These are phyloP conservation scores for Ganoderma resinaceum DNA, from an alignment of 1,284 basidiomycete species.

Conservation along the genomic window DNA sequence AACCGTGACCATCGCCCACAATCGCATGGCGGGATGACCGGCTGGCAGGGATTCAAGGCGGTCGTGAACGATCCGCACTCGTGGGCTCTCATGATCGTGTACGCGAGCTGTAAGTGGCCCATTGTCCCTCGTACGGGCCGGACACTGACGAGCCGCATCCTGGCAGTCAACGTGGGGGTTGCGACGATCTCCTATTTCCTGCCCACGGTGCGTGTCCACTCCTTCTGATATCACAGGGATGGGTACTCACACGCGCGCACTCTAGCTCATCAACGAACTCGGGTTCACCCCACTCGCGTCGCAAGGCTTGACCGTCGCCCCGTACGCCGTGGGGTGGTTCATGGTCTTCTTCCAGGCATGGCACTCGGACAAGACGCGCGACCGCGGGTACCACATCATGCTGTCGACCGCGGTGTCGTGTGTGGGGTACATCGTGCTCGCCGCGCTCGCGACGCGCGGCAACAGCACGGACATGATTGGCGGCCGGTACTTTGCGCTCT, in stretches of 20 bases:
- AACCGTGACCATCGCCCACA: constrained; percentile 61
- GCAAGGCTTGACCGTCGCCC: constrained; percentile 62
- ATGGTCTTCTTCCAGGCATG: constrained; percentile 59
- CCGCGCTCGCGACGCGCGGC: constrained; percentile 55
- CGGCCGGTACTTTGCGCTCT: constrained; percentile 62
- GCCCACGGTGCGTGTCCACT: constrained; percentile 53
- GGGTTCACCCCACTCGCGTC: constrained; percentile 62
- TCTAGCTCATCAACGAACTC: constrained; percentile 57
- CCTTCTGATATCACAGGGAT: background rate
- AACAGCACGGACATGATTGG: constrained; percentile 41
- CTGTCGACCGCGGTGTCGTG: constrained; percentile 50
- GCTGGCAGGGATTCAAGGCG: constrained; percentile 60
- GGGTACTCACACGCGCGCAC: background rate
- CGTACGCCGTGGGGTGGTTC: constrained; percentile 60
- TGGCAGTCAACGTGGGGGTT: constrained; percentile 59
- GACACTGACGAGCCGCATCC: background rate
- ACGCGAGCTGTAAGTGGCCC: constrained; percentile 55
- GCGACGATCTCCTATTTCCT: constrained; percentile 63
- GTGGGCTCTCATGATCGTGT: constrained; percentile 58
- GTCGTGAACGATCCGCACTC: constrained; percentile 54
- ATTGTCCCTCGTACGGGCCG: background rate
- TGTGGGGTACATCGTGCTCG: constrained; percentile 59
- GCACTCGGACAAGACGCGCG: constrained; percentile 59
- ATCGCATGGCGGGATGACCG: constrained; percentile 62
- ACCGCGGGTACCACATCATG: constrained; percentile 63